phyloP scores from a whole-genome alignment of 768 basidiomycete species.

The Rhodosporidiobolus odoratus region DNA sequence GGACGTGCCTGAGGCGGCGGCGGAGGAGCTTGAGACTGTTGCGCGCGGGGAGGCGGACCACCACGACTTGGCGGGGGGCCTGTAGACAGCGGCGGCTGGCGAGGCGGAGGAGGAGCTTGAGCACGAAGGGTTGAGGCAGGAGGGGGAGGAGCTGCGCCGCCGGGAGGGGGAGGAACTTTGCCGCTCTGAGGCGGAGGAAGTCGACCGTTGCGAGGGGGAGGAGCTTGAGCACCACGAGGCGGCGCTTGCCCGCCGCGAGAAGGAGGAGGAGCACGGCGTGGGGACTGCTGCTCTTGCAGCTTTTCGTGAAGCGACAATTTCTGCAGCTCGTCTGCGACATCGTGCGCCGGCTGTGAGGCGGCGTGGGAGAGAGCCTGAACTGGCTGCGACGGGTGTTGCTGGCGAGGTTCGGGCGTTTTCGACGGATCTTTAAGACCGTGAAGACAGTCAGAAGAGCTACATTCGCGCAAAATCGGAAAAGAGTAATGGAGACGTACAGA shows the following conservation, averaged over 20 bases:
- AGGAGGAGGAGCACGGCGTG: not conserved
- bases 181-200: not conserved
- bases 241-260: too few species aligned
- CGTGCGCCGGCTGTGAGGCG: not conserved
- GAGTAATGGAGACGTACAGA: not conserved
- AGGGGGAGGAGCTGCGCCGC: not conserved
- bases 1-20: not conserved
- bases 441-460: not conserved
- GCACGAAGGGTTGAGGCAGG: not conserved
- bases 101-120: not conserved
- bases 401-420: not conserved
- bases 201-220: not conserved
- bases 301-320: not conserved
- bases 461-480: not conserved
- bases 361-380: not conserved
- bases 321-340: not conserved
- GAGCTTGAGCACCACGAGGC: not conserved
- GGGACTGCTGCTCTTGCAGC: not conserved
- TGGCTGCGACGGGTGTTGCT: not conserved
- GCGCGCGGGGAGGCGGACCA: too few species aligned
- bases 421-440: not conserved
- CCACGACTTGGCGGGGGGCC: too few species aligned
- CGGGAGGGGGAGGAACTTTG: slow-evolving; percentile 1
- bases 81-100: not conserved
- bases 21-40: not conserved